Evolutionary conservation across 2,329 filamentous ascomycete genomes (phyloP), one percentile per base, ranked within the genome.

Genomic region (Fusarium sp.): DNA sequence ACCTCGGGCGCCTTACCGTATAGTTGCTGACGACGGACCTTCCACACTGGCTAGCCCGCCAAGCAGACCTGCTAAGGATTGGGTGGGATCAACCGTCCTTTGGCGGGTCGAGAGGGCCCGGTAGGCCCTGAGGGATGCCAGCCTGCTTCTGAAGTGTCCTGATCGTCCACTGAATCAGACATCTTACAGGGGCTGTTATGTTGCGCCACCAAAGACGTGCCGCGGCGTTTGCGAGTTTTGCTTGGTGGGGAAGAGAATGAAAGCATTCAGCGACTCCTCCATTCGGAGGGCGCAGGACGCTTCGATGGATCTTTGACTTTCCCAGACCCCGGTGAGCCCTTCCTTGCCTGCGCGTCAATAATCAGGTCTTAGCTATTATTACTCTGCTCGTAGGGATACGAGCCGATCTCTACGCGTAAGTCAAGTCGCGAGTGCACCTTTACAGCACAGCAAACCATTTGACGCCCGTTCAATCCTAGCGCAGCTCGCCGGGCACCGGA

Each of bases 161-260:
- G 76, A 74, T 78, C 68, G 58, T 64, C 68, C 63, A 63, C 70
- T 78, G 72, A 71, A 76, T 76, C 73, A 76, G 70, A 74, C 72
- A 66, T 59, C 65, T 32, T 69, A 67, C 73, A 77, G 76, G 73
- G 76, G 69, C 68, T 58, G 68, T 68, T 65, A 60, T 68, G 70
- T 61, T 74, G 70, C 75, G 75, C 76, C 76, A 78, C 75, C 65
- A 63, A 58, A 63, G 40, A 69, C 57, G 66, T 68, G 54, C 63
- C 32, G 60, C 56, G 14, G 33, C 35, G 25, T 65, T 43, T 66
- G 68, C 58, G 65, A 70, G 32, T 70, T 52, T 62, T 43, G 54
- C 50, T 35, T 62, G 52, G 33, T 27, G 65, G 58, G 61, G 45
- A 43, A 58, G 50, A 47, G 45, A 63, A 54, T 43, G 45, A 47